Evolutionary conservation across 1,139 yeast genomes (phyloP).

Genomic region (Geotrichum siamense): DNA sequence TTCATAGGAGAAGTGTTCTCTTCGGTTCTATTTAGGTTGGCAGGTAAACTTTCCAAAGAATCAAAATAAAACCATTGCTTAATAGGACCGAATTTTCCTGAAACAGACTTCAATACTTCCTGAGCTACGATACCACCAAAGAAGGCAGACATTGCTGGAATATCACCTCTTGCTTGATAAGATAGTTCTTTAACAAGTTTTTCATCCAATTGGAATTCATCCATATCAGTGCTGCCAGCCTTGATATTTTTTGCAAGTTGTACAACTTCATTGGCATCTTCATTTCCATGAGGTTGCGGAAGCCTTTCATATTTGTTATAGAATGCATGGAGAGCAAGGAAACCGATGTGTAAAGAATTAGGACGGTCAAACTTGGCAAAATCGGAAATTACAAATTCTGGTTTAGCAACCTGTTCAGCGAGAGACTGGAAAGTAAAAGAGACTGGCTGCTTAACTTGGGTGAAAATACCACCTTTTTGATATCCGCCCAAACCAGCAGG

Average conservation of each 20-base stretch:
- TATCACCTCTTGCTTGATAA: constrained; percentile 83
- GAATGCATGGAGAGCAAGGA: constrained; percentile 81
- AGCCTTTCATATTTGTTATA: constrained; percentile 55
- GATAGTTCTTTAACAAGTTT: constrained; percentile 64
- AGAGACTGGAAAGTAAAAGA: constrained; percentile 58
- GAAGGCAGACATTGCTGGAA: constrained; percentile 85
- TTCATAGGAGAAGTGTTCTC: constrained; percentile 68
- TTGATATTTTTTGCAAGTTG: constrained; percentile 44
- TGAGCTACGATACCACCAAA: constrained; percentile 95
- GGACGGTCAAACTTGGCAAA: constrained; percentile 93
- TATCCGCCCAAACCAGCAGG: constrained; percentile 53
- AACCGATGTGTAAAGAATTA: constrained; percentile 80
- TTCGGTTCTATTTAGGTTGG: constrained; percentile 51
- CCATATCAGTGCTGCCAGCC: constrained; percentile 38
- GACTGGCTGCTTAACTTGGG: constrained; percentile 83
- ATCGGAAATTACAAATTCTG: constrained; percentile 77
- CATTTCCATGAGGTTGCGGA: constrained; percentile 71
- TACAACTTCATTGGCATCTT: constrained; percentile 65
- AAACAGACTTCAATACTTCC: constrained; percentile 89
- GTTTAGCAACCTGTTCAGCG: constrained; percentile 56
- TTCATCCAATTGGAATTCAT: constrained; percentile 53
- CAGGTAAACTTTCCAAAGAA: constrained; percentile 83
- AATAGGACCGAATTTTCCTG: constrained; percentile 88
- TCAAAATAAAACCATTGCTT: constrained; percentile 91
- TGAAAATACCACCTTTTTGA: constrained; percentile 78